These are phyloP conservation scores for Pseudognaphalium luteoalbum DNA, from an alignment of 129 eudicot species.

Conservation along the genomic window DNA sequence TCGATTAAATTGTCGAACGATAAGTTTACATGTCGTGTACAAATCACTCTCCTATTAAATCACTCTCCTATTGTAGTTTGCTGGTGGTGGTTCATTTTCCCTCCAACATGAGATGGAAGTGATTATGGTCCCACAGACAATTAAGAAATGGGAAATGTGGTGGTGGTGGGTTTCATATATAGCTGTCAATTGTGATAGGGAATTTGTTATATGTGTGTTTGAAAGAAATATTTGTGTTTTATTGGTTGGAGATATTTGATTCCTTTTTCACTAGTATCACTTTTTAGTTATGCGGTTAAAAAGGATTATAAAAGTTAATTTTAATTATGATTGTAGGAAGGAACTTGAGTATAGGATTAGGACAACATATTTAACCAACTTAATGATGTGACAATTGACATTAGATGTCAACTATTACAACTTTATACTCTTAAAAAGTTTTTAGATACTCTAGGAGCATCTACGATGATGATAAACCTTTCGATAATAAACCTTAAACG, in stretches of 20 bases:
- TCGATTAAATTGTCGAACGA: neutral
- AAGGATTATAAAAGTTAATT: neutral
- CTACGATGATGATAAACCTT: too few relatives aligned
- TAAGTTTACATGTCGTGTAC: too few relatives aligned
- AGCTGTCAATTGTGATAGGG: slow-evolving; percentile 37
- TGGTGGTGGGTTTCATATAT: slow-evolving; percentile 23
- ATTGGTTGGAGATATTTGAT: slow-evolving; percentile 6
- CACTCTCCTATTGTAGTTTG: too few relatives aligned
- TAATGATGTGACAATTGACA: neutral
- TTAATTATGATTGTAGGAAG: neutral
- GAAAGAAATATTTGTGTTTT: slow-evolving; percentile 16
- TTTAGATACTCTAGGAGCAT: neutral
- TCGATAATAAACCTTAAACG: too few relatives aligned
- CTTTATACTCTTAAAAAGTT: neutral
- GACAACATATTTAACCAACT: neutral
- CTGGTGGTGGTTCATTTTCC: slow-evolving; percentile 29
- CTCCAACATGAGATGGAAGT: slow-evolving; percentile 27
- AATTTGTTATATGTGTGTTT: slow-evolving; percentile 16
- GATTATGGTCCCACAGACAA: slow-evolving; percentile 27
- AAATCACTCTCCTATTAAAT: too few relatives aligned
- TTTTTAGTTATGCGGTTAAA: neutral
- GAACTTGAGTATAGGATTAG: neutral
- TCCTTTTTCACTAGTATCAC: neutral
- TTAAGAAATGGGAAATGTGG: slow-evolving; percentile 10
- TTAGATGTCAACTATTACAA: neutral